Evolutionary conservation across 345 rosid species (phyloP), one percentile per base, ranked within the genome.

Genomic region (Heritiera fomes): DNA sequence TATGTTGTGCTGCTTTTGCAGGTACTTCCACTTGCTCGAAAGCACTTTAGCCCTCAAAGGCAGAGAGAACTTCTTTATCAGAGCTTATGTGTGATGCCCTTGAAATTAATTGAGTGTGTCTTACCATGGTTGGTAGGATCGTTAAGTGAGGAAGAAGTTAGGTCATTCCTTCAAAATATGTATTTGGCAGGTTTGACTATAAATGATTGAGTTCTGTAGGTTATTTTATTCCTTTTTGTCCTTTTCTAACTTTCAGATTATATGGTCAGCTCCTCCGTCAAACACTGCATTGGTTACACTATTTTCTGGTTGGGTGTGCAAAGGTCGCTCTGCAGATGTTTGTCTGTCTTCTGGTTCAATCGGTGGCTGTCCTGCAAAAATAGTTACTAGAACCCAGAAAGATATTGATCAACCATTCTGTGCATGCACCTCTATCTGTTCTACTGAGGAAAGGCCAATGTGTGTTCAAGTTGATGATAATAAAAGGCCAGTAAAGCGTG

Each of bases 1-100:
- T 61, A 15, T 23, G 18, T 40, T 75, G 41, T 60, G 45, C 63
- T 84, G 30, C 50, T 55, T 76, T 80, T 30, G 18, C 65, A 89
- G 92, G 92, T 89, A 71, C 89, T 89, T 64, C 92, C 92, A 46
- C 92, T 89, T 84, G 90, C 92, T 61, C 86, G 89, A 75, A 87
- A 82, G 81, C 87, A 86, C 75, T 89, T 89, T 79, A 86, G 84
- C 81, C 53, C 83, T 79, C 85, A 80, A 82, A 84, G 90, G 78
- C 92, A 89, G 80, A 86, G 89, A 66, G 90, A 89, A 83, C 90
- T 89, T 82, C 86, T 89, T 62, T 89, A 89, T 76, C 86, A 86
- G 79, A 89, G 92, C 79, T 79, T 89, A 58, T 86, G 92, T 69
- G 87, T 89, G 77, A 89, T 89, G 92, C 92, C 92, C 15, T 79